These are phyloP conservation scores for Plasmodium sp. DNA, from an alignment of 169 alveolate species.

Conservation along the genomic window DNA sequence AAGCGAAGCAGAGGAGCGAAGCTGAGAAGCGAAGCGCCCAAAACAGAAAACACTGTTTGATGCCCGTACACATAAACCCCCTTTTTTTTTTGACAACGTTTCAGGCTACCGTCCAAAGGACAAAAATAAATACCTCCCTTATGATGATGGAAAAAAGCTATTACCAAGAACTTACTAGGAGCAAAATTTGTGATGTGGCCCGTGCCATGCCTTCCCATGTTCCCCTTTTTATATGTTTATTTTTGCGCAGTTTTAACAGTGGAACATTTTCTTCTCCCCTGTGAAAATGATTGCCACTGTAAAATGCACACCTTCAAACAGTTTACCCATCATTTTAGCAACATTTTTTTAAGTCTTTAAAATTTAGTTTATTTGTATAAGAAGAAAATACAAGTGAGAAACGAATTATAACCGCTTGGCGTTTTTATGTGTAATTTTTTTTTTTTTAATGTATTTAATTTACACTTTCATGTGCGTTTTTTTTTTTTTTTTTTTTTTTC, in stretches of 20 bases:
- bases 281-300: neutral
- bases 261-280: neutral
- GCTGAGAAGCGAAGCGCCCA: neutral
- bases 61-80: neutral
- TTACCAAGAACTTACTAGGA: slow-evolving; percentile 68
- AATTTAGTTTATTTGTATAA: neutral
- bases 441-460: neutral
- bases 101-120: slow-evolving; percentile 73
- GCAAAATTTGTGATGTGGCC: neutral
- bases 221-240: neutral
- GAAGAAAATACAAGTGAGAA: neutral
- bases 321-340: neutral
- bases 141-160: slow-evolving; percentile 63
- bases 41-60: neutral
- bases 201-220: neutral
- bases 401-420: neutral
- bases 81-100: neutral
- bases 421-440: neutral
- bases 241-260: neutral
- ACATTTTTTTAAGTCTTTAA: neutral
- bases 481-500: neutral
- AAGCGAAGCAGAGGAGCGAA: neutral
- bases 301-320: neutral
- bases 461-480: neutral
- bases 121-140: slow-evolving; percentile 66